Percentiles rank a stretch among this genome's conserved stretches.
phyloP scores from a whole-genome alignment of 331 rosid species.

The Acacia concinna region DNA sequence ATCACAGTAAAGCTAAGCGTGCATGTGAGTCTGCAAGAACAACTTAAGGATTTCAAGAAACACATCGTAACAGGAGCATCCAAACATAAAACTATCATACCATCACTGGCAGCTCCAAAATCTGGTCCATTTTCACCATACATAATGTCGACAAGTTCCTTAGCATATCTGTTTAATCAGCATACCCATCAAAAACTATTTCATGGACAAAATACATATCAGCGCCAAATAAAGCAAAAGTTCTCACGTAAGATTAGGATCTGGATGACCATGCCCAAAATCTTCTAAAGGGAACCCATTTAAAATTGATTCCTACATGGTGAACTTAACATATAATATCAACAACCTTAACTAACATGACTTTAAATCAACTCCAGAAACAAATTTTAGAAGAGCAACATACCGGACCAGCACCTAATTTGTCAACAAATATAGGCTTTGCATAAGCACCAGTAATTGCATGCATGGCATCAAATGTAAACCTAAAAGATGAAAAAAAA shows the following conservation, averaged over 20 bases:
- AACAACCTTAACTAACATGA: conserved; percentile 21
- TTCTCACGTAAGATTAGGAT: conserved; percentile 96
- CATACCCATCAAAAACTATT: conserved; percentile 25
- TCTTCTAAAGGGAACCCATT: conserved; percentile 95
- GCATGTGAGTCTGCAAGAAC: conserved; percentile 1
- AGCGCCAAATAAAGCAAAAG: conserved; percentile 20
- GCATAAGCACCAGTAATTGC: conserved; percentile 99
- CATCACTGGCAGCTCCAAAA: conserved; percentile 99
- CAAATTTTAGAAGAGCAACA: conserved; percentile 24
- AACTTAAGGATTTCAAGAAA: background rate
- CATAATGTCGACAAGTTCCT: conserved; percentile 83
- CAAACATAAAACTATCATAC: conserved; percentile 39
- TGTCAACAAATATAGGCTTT: conserved; percentile 88
- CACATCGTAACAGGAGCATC: conserved; percentile 2
- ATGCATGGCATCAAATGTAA: conserved; percentile 92
- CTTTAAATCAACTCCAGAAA: background rate
- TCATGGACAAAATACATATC: conserved; percentile 21
- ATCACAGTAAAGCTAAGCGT: conserved; percentile 1
- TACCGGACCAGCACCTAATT: conserved; percentile 82
- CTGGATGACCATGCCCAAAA: conserved; percentile 98
- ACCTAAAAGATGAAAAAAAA: conserved; percentile 47
- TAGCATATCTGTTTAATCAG: conserved; percentile 71
- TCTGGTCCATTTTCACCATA: conserved; percentile 83
- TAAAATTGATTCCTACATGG: conserved; percentile 73
- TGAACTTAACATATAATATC: conserved; percentile 34